A percentile compares a stretch with the other conserved stretches of the same genome.
Conservation (phyloP, 1,139 yeast genomes). For the Geotrichum citri-aurantii region DNA sequence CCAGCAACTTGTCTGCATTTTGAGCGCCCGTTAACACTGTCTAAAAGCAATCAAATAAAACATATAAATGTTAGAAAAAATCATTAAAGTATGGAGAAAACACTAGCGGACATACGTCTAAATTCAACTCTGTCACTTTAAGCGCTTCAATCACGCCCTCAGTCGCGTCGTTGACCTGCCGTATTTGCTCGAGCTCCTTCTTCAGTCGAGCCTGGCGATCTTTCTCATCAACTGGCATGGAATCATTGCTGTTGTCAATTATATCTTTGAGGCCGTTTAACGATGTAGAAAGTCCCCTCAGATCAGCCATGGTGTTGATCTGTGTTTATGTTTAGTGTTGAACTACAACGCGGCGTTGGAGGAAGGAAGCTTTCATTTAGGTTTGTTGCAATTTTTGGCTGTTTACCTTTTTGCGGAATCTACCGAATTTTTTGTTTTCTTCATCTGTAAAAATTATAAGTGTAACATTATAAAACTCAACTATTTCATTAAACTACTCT, state of each 20-base stretch:
- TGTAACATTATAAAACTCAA: too few species aligned
- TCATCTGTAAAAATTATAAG: background rate
- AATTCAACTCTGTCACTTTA: constrained; percentile 24
- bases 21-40: constrained; percentile 27
- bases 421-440: background rate
- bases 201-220: constrained; percentile 24
- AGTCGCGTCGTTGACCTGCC: constrained; percentile 25
- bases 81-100: background rate
- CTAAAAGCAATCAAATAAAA: background rate
- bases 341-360: background rate
- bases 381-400: background rate
- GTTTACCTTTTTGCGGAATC: background rate
- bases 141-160: constrained; percentile 26
- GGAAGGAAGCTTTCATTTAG: background rate
- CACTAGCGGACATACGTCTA: constrained; percentile 18
- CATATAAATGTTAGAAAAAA: background rate
- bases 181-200: constrained; percentile 27
- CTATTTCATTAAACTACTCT: background rate
- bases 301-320: constrained; percentile 7
- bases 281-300: constrained; percentile 10
- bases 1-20: constrained; percentile 33
- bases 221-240: constrained; percentile 8
- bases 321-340: background rate
- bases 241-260: background rate
- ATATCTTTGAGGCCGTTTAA: constrained; percentile 10